Base-by-base conservation (phyloP, 2,329 filamentous ascomycete genomes). In the Xylaria sp. region DNA sequence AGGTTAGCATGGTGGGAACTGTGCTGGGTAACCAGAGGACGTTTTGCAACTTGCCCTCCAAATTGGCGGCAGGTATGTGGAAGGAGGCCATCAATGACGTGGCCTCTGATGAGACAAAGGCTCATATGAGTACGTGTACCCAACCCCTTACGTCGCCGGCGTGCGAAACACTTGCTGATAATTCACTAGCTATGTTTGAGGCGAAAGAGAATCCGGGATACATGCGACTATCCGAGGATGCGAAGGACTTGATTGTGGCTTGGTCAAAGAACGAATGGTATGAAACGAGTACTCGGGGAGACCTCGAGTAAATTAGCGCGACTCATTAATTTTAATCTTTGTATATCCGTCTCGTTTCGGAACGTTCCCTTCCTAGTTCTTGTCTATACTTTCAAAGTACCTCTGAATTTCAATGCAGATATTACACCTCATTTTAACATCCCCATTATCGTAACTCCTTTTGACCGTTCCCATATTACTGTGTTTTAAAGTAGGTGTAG, bases 1-100 rank as follows among this genome's bases (percentile, higher is more conserved):
- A 85, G 81, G 78, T 83, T 68, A 81, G 82, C 75, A 77, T 90
- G 79, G 81, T 87, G 62, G 83, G 85, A 30, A 85, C 85, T 32
- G 85, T 93, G 42, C 79, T 92, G 19, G 90, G 90, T 1, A 88
- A 86, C 59, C 85, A 94, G 70, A 86, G 96, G 73, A 98, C 95
- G 0, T 99, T 98, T 78, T 97, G 94, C 81, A 93, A 93, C 67
- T 79, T 97, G 63, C 93, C 94, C 1, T 85, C 85, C 71, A 86
- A 84, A 64, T 81, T 80, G 64, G 69, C 74, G 5, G 80, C 86
- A 68, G 81, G 88, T 75, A 70, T 85, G 74, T 97, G 93, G 91
- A 84, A 85, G 70, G 86, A 88, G 75, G 90, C 89, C 3, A 83
- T 94, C 64, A 99, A 98, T 77, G 90, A 97, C 68, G 89, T 88